Base-by-base conservation (phyloP, 768 basidiomycete genomes). In the Russula lepida region DNA sequence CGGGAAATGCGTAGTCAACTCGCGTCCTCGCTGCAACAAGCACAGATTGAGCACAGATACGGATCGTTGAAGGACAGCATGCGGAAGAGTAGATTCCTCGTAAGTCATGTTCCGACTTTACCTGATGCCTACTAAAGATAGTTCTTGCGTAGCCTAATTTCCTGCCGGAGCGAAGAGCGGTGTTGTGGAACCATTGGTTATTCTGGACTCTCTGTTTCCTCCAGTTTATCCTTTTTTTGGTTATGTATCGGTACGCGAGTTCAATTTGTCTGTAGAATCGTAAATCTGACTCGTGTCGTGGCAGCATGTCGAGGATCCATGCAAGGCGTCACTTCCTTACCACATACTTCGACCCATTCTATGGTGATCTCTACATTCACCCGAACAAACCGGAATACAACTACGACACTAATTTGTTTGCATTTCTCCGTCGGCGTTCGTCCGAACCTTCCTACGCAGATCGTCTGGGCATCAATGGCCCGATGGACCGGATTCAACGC, bases 341-440 rank as follows among this genome's bases (percentile, higher is more conserved):
- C 62, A 84, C 81, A 60, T 90, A 89, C 66, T 89, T 86, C 67
- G 88, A 92, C 69, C 85, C 89, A 59, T 83, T 88, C 73, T 81
- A 87, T 69, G 84, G 86, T 17, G 84, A 89, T 68, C 77, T 89
- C 56, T 80, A 87, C 69, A 72, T 84, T 47, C 71, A 75, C 59
- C 63, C 71, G 59, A 75, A 72, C 58, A 77, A 75, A 65, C 77
- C 77, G 33, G 74, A 79, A 71, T 72, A 74, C 61, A 69, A 70
- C 55, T 75, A 69, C 62, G 73, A 69, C 67, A 70, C 73, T 64
- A 70, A 69, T 69, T 73, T 74, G 69, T 62, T 71, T 32, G 68
- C 32, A 25, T 64, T 66, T 54, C 25, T 64, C 30, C 65, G 65
- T n/a, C 63, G 56, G 32, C 32, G 56, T 17, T 35, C 53, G 25